phyloP scores from a whole-genome alignment of 2,329 filamentous ascomycete species.

The Xylaria digitata region DNA sequence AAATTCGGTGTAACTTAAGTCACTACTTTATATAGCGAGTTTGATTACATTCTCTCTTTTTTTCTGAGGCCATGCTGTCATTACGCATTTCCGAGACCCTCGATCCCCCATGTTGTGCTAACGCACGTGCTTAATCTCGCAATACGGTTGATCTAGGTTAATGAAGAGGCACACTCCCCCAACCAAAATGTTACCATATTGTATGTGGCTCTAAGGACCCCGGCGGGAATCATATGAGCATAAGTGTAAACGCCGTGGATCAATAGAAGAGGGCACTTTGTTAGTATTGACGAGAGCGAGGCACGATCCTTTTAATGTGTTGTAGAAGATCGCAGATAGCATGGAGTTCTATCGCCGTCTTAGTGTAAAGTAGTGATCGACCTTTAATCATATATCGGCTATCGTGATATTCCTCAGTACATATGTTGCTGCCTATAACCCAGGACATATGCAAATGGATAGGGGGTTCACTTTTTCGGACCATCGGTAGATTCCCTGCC shows the following conservation, averaged over 20 bases:
- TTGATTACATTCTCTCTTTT: background rate
- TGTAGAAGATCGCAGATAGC: background rate
- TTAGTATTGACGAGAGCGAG: background rate
- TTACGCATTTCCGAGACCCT: background rate
- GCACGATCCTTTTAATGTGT: too few species aligned
- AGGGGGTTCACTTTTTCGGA: constrained; percentile 19
- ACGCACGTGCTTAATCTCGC: background rate
- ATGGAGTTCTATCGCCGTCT: background rate
- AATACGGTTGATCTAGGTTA: background rate
- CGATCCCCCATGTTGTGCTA: background rate
- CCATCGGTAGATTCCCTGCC: constrained; percentile 18
- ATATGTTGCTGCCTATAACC: background rate
- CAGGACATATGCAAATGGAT: constrained; percentile 21
- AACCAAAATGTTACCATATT: background rate
- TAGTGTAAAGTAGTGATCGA: background rate
- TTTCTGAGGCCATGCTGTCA: background rate
- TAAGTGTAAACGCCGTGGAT: background rate
- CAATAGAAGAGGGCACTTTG: background rate
- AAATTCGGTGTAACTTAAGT: background rate
- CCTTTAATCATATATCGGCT: background rate
- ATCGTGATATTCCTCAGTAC: background rate
- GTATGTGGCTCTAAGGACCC: background rate
- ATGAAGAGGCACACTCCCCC: background rate
- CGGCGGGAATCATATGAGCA: too few species aligned
- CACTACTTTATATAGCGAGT: background rate